phyloP scores from a whole-genome alignment of 345 rosid genomes.

The Lepidium sativum region DNA sequence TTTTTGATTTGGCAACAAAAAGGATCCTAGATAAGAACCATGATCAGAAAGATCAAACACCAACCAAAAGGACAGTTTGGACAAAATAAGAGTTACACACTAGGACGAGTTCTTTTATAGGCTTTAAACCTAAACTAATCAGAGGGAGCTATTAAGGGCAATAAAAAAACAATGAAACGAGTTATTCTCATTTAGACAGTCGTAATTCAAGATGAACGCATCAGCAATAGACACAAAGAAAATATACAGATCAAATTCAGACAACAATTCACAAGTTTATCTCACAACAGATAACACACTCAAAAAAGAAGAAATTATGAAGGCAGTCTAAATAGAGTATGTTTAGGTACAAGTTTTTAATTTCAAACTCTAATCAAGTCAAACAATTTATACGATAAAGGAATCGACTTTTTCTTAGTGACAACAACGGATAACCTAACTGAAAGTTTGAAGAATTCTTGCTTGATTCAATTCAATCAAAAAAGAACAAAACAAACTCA shows the following conservation, averaged over 20 bases:
- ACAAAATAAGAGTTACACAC: background rate
- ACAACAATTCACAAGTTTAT: background rate
- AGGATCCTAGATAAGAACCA: background rate
- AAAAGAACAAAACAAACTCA: slow-evolving; percentile 7
- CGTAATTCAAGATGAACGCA: slow-evolving; percentile 11
- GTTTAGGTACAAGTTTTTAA: background rate
- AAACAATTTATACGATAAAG: slow-evolving; percentile 32
- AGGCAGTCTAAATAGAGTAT: slow-evolving; percentile 5
- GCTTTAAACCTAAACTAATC: background rate
- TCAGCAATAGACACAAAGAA: slow-evolving; percentile 16
- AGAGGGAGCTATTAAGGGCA: background rate
- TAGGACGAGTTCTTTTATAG: background rate
- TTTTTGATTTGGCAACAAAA: background rate
- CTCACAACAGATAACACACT: background rate
- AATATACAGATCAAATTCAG: slow-evolving; percentile 10
- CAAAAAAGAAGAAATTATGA: background rate
- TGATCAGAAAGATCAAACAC: background rate
- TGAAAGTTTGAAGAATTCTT: slow-evolving; percentile 8
- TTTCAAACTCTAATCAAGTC: background rate
- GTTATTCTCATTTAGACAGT: background rate
- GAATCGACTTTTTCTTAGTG: slow-evolving; percentile 21
- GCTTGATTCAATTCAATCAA: slow-evolving; percentile 17
- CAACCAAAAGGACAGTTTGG: slow-evolving; percentile 3
- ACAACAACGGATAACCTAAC: slow-evolving; percentile 30
- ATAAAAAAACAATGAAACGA: background rate